Evolutionary conservation across 2,329 filamentous ascomycete genomes (phyloP), one percentile per base, ranked within the genome.

Genomic region (Colletotrichum sp.): DNA sequence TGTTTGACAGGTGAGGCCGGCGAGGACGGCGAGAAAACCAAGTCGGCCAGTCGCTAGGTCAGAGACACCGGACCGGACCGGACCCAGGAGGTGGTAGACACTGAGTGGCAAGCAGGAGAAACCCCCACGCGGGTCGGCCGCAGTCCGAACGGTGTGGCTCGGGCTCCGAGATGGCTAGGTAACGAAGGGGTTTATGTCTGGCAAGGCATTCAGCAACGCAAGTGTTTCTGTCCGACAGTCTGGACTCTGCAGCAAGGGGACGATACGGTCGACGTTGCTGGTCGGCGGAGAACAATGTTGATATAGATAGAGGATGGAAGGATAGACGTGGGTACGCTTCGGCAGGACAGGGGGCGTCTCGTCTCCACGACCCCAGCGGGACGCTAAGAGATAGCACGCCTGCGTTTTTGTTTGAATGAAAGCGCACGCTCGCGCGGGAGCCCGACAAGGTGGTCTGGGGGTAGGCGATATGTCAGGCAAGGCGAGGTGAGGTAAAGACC

Each of bases 61-160:
- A 28, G 24, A 71, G 24, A 36, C 62, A 24, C 52, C 49, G 55
- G n/a, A 62, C 30, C 34, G 30, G 55, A 39, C 39, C 34, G 62
- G 64, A n/a, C 49, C 71, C 60, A 34, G 18, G 63, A 34, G 32
- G 18, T 24, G 30, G 28, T 18, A n/a, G 13, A 34, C 60, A 12
- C 49, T 49, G 21, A 64, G 69, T 63, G 55, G 57, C 63, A 64
- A 72, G 72, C 39, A 57, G 65, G 36, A 39, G 62, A 55, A 44
- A 59, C 52, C 69, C 73, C 69, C 59, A 74, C 72, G 67, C 72
- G 49, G 36, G 69, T 52, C 36, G 32, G 55, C 32, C 57, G 32
- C 55, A 68, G 28, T 65, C 49, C 68, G 60, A 28, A 71, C 13
- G 24, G 55, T 32, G 16, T 57, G 18, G 32, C 18, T 63, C 24